phyloP scores from a whole-genome alignment of 192 early-diverging fungal genomes.

The Haplosporangium gracile region DNA sequence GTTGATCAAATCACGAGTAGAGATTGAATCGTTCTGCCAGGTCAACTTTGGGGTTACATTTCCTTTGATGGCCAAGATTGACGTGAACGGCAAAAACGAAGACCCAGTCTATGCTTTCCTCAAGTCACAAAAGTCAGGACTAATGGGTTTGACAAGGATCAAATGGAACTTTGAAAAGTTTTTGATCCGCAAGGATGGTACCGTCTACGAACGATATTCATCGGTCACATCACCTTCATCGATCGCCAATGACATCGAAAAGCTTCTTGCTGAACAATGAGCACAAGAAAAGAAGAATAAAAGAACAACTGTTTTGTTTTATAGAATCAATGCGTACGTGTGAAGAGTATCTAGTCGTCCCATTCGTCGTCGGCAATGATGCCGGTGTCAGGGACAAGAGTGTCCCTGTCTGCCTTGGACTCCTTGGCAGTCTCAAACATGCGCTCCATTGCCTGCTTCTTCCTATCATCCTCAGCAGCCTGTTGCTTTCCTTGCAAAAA shows the following conservation, averaged over 20 bases:
- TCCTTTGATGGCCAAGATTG: conserved; percentile 87
- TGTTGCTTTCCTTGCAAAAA: conserved; percentile 49
- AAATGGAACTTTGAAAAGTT: conserved; percentile 95
- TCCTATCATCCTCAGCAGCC: conserved; percentile 44
- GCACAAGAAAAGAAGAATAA: background rate
- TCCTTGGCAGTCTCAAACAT: conserved; percentile 55
- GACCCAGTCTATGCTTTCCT: conserved; percentile 72
- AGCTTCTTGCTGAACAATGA: conserved; percentile 53
- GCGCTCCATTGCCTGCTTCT: conserved; percentile 43
- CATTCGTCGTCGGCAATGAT: conserved; percentile 44
- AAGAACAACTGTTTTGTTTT: background rate
- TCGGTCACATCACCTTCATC: conserved; percentile 70
- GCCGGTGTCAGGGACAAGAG: conserved; percentile 46
- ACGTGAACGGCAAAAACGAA: conserved; percentile 82
- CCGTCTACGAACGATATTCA: conserved; percentile 68
- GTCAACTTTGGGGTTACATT: conserved; percentile 87
- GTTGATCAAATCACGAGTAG: conserved; percentile 12
- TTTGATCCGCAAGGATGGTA: conserved; percentile 74
- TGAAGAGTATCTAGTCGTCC: conserved; percentile 26
- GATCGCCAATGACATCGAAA: conserved; percentile 71
- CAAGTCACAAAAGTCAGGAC: conserved; percentile 65
- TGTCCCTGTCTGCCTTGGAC: conserved; percentile 49
- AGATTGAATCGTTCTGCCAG: conserved; percentile 72
- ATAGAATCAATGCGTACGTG: background rate
- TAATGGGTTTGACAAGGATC: conserved; percentile 68